Percentiles rank a stretch among this genome's conserved stretches.
Evolutionary conservation across 129 eudicot genomes (phyloP).

Genomic region (Deinandra increscens): DNA sequence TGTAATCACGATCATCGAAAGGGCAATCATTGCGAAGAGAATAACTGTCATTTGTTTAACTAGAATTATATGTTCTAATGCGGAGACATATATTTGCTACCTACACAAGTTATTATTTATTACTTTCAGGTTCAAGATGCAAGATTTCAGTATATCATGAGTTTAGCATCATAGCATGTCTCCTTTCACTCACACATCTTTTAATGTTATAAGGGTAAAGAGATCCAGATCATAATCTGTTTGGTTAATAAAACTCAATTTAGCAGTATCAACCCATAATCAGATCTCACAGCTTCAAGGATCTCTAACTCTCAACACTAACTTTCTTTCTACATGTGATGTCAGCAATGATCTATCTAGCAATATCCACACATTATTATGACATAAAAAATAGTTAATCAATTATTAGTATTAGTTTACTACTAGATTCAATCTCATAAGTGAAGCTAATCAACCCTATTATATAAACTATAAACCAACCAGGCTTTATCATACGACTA

Average conservation of each 20-base stretch:
- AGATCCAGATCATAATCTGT: not conserved
- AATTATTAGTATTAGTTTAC: slow-evolving; percentile 1
- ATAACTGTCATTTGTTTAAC: slow-evolving; percentile 23
- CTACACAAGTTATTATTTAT: not conserved
- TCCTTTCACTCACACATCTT: not conserved
- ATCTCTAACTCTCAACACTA: slow-evolving; percentile 10
- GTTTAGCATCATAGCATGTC: not conserved
- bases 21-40: slow-evolving; percentile 34
- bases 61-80: slow-evolving; percentile 3
- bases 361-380: slow-evolving; percentile 7
- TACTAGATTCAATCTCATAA: slow-evolving; percentile 16
- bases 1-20: slow-evolving; percentile 18
- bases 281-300: slow-evolving; percentile 18
- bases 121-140: not conserved
- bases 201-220: not conserved
- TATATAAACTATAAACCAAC: not conserved
- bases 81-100: slow-evolving; percentile 24
- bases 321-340: slow-evolving; percentile 5
- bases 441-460: not conserved
- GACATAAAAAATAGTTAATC: not conserved
- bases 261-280: not conserved
- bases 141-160: not conserved
- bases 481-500: not conserved
- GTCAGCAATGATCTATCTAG: slow-evolving; percentile 5
- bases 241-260: not conserved